Percentiles rank a stretch among this genome's conserved stretches.
Conservation (phyloP, 495 filamentous ascomycete species). For the Ramalina intermedia region DNA sequence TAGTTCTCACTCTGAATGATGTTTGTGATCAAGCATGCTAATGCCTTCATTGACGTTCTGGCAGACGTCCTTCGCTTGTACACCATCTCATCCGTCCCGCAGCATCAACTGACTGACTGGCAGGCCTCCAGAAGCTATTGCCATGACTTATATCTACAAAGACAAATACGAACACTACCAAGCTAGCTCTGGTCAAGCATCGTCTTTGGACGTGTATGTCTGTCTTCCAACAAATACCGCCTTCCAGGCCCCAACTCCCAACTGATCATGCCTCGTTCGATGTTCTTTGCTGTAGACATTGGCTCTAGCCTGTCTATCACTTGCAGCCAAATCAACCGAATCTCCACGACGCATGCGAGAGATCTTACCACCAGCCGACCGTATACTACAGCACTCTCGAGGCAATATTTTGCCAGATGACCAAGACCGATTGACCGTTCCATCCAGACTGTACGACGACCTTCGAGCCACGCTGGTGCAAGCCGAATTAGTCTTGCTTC, state of each 20-base stretch:
- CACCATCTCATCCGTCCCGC: neutral
- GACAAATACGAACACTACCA: conserved; percentile 23
- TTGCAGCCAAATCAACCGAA: conserved; percentile 29
- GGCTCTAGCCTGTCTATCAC: conserved; percentile 26
- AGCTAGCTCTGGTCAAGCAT: neutral
- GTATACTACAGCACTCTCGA: conserved; percentile 21
- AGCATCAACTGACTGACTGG: neutral
- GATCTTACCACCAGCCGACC: conserved; percentile 27
- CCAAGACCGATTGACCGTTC: conserved; percentile 20
- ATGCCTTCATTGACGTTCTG: conserved; percentile 24
- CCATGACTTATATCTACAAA: conserved; percentile 31
- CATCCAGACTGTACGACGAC: conserved; percentile 25
- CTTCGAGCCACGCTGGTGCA: conserved; percentile 28
- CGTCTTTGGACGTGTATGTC: conserved; percentile 15
- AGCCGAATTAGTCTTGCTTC: conserved; percentile 28
- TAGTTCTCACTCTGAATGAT: neutral
- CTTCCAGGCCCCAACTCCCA: neutral
- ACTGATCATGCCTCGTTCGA: neutral
- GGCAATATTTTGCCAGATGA: neutral
- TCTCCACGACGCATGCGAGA: conserved; percentile 29
- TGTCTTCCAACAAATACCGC: conserved; percentile 8
- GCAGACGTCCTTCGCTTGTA: conserved; percentile 28
- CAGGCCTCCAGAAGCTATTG: conserved; percentile 25
- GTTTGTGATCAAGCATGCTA: conserved; percentile 8
- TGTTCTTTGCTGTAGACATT: conserved; percentile 19